These are phyloP conservation scores for Polygonum maritimum DNA, from an alignment of 148 eudicot species.

Conservation along the genomic window DNA sequence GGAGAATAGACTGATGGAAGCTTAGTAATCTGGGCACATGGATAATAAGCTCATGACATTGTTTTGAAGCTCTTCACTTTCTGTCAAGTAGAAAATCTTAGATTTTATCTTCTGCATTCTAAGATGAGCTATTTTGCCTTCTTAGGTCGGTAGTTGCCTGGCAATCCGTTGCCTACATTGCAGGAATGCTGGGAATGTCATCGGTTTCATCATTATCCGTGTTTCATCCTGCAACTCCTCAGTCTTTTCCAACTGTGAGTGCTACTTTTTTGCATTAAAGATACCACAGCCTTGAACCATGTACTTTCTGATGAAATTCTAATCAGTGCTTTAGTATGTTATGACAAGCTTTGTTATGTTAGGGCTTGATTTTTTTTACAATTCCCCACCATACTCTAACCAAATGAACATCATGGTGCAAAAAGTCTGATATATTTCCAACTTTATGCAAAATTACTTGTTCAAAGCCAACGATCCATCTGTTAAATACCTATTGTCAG, in stretches of 20 bases:
- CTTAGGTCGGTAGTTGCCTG: background rate
- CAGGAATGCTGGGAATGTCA: slow-evolving; percentile 54
- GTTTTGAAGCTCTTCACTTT: background rate
- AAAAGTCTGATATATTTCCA: background rate
- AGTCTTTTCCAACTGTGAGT: slow-evolving; percentile 33
- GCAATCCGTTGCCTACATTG: background rate
- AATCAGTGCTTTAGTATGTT: background rate
- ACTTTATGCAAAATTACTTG: background rate
- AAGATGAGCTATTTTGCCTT: background rate
- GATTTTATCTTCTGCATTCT: background rate
- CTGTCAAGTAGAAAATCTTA: background rate
- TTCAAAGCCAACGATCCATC: background rate
- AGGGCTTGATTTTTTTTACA: background rate
- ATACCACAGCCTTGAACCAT: background rate
- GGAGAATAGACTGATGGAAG: background rate
- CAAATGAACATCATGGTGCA: background rate
- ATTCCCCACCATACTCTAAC: background rate
- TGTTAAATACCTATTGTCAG: background rate
- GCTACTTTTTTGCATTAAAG: background rate
- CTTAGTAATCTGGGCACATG: background rate
- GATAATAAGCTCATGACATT: background rate
- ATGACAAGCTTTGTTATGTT: background rate
- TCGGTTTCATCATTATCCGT: slow-evolving; percentile 30
- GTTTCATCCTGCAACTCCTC: slow-evolving; percentile 22
- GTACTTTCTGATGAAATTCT: background rate